Evolutionary conservation across 2,329 filamentous ascomycete species (phyloP), one percentile per base, ranked within the genome.

Genomic region (Sphaerulina vaccinii): DNA sequence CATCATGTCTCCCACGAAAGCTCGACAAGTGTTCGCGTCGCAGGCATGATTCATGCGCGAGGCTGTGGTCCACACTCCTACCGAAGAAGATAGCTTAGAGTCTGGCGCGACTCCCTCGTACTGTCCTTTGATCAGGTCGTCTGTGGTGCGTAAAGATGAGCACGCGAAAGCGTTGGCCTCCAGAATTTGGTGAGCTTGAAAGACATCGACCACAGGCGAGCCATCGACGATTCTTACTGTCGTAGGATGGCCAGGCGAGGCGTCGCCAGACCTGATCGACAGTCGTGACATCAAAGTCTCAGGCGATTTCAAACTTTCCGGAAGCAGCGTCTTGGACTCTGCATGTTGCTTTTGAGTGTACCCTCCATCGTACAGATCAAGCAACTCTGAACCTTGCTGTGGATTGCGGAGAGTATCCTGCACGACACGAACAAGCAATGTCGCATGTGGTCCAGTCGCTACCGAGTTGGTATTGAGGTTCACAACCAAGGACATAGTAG

Each of bases 1-100:
- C 54, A 72, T 69, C 68, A 82, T 71, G 57, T 83, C 78, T 2
- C 80, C 79, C 33, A 82, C 78, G 60, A 80, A 81, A n/a, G n/a
- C 63, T 10, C 74, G 74, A 0, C 50, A 51, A 15, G 71, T 72
- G 57, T 81, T 83, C 8, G 61, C 61, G 3, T 71, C 7, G 59
- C 80, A 83, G 6, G 70, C 71, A 54, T 82, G 79, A 51, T 83
- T 82, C 54, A 80, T 73, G 49, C 70, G 68, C 0, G 79, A 78
- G 2, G 76, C 75, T 1, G 68, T 49, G 2, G 66, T 50, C 78
- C 79, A 83, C 13, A 81, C 45, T 1, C 78, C 79, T 29, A 23
- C 35, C 3, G 44, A 36, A 15, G 27, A 29, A 29, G 27, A 7
- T 7, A 29, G 7, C 13, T 29, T 13, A 29, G 27, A 29, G 27